A percentile compares a stretch with the other conserved stretches of the same genome.
phyloP scores from a whole-genome alignment of 2,329 filamentous ascomycete species.

The Ilyonectria robusta region DNA sequence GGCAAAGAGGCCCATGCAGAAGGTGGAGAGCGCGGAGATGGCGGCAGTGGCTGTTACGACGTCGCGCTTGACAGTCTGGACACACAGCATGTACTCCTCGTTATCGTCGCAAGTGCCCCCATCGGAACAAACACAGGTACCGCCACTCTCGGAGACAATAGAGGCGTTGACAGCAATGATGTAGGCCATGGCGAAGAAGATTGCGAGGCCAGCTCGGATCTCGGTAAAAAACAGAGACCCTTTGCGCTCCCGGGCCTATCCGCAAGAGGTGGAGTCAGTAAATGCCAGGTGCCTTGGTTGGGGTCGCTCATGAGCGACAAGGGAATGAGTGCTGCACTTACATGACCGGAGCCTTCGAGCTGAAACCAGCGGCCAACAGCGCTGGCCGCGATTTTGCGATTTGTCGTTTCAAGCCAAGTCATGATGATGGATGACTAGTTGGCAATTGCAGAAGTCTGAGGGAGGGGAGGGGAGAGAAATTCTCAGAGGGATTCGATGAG shows the following conservation, averaged over 20 bases:
- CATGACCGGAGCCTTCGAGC: conserved; percentile 86
- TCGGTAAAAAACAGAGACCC: conserved; percentile 87
- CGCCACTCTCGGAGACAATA: conserved; percentile 75
- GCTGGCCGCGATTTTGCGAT: conserved; percentile 73
- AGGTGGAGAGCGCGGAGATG: conserved; percentile 83
- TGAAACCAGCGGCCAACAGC: conserved; percentile 81
- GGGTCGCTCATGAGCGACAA: neutral
- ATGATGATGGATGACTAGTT: conserved; percentile 49
- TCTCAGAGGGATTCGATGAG: neutral
- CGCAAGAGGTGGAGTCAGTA: conserved; percentile 8
- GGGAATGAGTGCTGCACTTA: conserved; percentile 61
- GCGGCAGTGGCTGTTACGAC: conserved; percentile 88
- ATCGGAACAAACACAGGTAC: conserved; percentile 81
- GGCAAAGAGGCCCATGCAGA: conserved; percentile 86
- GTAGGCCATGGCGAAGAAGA: conserved; percentile 77
- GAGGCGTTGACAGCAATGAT: conserved; percentile 68
- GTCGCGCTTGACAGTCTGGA: conserved; percentile 78
- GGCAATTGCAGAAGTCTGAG: conserved; percentile 2
- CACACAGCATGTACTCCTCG: conserved; percentile 74
- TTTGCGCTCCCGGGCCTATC: conserved; percentile 77
- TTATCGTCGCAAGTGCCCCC: conserved; percentile 65
- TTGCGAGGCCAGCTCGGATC: conserved; percentile 85
- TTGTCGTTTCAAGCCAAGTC: conserved; percentile 66
- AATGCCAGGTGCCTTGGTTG: neutral
- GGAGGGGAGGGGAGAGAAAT: neutral